phyloP scores from a whole-genome alignment of 768 basidiomycete species.

The Russula abietina region DNA sequence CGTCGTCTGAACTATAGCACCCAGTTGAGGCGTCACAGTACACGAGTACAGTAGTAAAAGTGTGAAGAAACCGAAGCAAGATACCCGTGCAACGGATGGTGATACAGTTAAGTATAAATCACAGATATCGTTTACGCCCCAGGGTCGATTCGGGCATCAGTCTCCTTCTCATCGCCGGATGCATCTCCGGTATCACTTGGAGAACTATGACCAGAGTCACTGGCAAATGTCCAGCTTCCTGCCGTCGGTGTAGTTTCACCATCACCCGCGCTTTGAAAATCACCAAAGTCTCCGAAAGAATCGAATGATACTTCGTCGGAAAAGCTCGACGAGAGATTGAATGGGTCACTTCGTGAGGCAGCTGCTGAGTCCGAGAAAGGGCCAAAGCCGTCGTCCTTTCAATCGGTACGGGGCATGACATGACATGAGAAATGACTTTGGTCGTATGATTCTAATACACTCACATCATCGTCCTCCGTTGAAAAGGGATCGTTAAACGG shows the following conservation, averaged over 20 bases:
- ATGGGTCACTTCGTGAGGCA: conserved; percentile 44
- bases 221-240: conserved; percentile 67
- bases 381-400: conserved; percentile 62
- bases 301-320: conserved; percentile 68
- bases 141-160: conserved; percentile 1
- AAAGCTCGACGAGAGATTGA: conserved; percentile 44
- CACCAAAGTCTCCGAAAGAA: conserved; percentile 60
- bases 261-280: conserved; percentile 56
- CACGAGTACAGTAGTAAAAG: neutral
- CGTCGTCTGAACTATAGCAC: neutral
- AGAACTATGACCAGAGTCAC: conserved; percentile 29
- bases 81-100: neutral
- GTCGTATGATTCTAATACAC: conserved; percentile 22
- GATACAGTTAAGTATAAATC: conserved; percentile 23
- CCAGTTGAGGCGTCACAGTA: neutral
- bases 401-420: conserved; percentile 5
- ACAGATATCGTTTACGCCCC: conserved; percentile 12
- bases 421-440: neutral
- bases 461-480: conserved; percentile 53
- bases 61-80: neutral
- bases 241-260: conserved; percentile 56
- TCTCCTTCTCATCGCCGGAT: conserved; percentile 21
- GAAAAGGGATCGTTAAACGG: conserved; percentile 33
- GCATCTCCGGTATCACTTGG: conserved; percentile 17
- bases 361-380: conserved; percentile 69